phyloP scores from a whole-genome alignment of 768 basidiomycete species.

The Phylloporus sp. region DNA sequence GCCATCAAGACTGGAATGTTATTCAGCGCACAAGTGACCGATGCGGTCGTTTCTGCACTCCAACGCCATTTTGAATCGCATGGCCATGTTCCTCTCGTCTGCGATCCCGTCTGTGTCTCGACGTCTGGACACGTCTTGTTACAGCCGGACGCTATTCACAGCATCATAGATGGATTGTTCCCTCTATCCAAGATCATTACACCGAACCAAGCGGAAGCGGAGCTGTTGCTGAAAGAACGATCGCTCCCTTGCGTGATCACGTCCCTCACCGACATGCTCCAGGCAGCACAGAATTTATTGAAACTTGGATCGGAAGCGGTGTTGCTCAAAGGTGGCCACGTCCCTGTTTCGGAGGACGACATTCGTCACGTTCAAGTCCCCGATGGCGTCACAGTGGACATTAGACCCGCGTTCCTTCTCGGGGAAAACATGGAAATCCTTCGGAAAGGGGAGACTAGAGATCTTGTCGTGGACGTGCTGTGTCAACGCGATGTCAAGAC shows the following conservation, averaged over 20 bases:
- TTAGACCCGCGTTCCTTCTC: constrained; percentile 44
- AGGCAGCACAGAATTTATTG: constrained; percentile 48
- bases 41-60: constrained; percentile 50
- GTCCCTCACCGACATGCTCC: constrained; percentile 57
- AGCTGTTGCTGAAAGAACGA: constrained; percentile 52
- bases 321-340: constrained; percentile 85
- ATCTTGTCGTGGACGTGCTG: constrained; percentile 64
- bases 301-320: constrained; percentile 51
- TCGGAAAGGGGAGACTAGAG: constrained; percentile 17
- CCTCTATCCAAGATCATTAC: constrained; percentile 73
- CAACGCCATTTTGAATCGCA: constrained; percentile 34
- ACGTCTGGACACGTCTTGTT: constrained; percentile 84
- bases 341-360: constrained; percentile 44
- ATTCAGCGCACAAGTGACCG: constrained; percentile 52
- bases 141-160: constrained; percentile 57
- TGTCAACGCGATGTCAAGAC: constrained; percentile 33
- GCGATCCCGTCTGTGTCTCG: constrained; percentile 90
- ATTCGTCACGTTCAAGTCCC: constrained; percentile 32
- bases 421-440: constrained; percentile 66
- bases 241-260: constrained; percentile 32
- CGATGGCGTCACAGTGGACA: constrained; percentile 28
- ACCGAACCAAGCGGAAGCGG: constrained; percentile 81
- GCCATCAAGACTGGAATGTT: constrained; percentile 94
- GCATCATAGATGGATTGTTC: constrained; percentile 59
- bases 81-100: constrained; percentile 54